Evolutionary conservation across 2,329 filamentous ascomycete genomes (phyloP).

Genomic region (Monilinia vaccinii-corymbosi): DNA sequence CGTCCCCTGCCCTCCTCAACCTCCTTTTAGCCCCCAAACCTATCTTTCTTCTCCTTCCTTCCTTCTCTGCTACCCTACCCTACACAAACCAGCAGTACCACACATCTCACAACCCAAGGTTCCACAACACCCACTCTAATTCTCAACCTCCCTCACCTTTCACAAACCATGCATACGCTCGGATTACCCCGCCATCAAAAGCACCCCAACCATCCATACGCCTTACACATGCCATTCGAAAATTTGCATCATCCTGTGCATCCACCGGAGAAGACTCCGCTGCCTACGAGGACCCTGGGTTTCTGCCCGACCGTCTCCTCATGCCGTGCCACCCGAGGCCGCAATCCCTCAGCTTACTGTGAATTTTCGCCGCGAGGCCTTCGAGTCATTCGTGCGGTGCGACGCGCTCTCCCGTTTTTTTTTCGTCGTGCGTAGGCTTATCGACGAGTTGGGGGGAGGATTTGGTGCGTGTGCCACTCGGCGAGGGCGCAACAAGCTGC

Average conservation of each 20-base stretch:
- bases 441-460: background rate
- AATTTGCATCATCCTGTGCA: background rate
- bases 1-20: background rate
- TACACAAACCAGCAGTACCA: background rate
- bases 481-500: too few relatives aligned
- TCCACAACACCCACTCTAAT: background rate
- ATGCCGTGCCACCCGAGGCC: background rate
- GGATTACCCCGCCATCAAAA: background rate
- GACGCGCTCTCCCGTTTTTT: background rate
- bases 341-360: background rate
- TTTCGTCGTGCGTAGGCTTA: too few relatives aligned
- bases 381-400: background rate
- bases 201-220: background rate
- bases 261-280: background rate
- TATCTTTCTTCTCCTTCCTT: background rate
- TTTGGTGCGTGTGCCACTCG: background rate
- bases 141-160: background rate
- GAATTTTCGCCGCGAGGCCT: too few relatives aligned
- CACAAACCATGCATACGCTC: background rate
- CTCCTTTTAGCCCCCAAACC: background rate
- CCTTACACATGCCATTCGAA: background rate
- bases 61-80: background rate
- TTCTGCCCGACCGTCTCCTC: background rate
- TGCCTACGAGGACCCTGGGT: background rate
- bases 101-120: conserved; percentile 1